Conservation (phyloP, 1,284 basidiomycete species). For the Moesziomyces sp. region DNA sequence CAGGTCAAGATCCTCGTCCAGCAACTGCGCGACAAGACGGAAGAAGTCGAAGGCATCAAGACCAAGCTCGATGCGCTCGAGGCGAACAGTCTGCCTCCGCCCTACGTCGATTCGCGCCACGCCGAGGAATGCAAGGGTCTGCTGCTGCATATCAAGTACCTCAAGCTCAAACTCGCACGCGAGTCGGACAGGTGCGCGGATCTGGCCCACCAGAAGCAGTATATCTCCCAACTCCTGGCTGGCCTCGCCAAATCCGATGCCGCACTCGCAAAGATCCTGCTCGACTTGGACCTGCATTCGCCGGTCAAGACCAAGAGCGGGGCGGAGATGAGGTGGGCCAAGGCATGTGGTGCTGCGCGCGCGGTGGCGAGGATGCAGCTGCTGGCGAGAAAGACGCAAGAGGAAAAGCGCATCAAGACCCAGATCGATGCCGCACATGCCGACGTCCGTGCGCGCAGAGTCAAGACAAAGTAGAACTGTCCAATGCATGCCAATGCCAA, state of each 20-base stretch:
- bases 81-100: slow-evolving; percentile 9
- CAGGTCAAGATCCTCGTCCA: slow-evolving; percentile 31
- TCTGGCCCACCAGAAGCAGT: slow-evolving; percentile 82
- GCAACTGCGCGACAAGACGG: slow-evolving; percentile 37
- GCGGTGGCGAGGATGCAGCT: slow-evolving; percentile 33
- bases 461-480: too few species aligned
- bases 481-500: too few species aligned
- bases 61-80: slow-evolving; percentile 32
- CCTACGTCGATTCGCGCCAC: slow-evolving; percentile 69
- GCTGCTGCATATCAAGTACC: slow-evolving; percentile 86
- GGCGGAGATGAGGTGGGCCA: slow-evolving; percentile 23
- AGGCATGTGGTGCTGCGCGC: slow-evolving; percentile 6
- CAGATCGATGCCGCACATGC: slow-evolving; percentile 31
- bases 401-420: slow-evolving; percentile 17
- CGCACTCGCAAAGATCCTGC: slow-evolving; percentile 25
- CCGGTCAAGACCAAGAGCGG: slow-evolving; percentile 8
- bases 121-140: slow-evolving; percentile 87
- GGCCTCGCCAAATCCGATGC: slow-evolving; percentile 27
- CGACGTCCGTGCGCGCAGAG: slow-evolving; percentile 23
- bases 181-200: slow-evolving; percentile 84
- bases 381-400: slow-evolving; percentile 14
- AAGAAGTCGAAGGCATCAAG: slow-evolving; percentile 36
- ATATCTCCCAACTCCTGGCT: slow-evolving; percentile 37
- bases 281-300: slow-evolving; percentile 24
- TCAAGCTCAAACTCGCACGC: slow-evolving; percentile 88